These are phyloP conservation scores for Wickerhamiella bombiphila DNA, from an alignment of 805 yeast species.

Conservation along the genomic window DNA sequence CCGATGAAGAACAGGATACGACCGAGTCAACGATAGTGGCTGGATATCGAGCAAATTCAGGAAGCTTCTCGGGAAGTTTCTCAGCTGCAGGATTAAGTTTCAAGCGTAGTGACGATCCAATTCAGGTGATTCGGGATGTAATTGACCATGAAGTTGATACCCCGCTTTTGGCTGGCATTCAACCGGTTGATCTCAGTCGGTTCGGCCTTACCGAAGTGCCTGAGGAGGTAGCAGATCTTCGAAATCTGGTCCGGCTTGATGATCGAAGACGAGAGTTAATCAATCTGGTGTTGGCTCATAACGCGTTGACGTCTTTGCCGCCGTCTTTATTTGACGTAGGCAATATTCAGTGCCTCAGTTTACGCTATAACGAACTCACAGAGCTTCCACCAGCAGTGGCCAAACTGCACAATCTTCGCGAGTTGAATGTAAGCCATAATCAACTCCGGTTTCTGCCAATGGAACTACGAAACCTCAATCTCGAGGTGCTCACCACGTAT, in stretches of 20 bases:
- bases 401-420: constrained; percentile 20
- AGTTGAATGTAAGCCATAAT: constrained; percentile 26
- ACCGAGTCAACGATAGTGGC: constrained; percentile 5
- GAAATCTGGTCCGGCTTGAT: constrained; percentile 16
- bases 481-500: constrained; percentile 21
- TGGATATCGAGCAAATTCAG: neutral
- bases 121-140: neutral
- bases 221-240: constrained; percentile 23
- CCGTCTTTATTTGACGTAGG: constrained; percentile 21
- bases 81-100: neutral
- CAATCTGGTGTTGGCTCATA: constrained; percentile 21
- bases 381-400: constrained; percentile 24
- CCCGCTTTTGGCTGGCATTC: neutral
- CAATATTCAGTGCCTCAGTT: constrained; percentile 23
- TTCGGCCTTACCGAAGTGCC: constrained; percentile 23
- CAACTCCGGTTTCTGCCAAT: constrained; percentile 23
- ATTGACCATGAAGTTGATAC: neutral
- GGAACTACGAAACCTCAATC: constrained; percentile 21
- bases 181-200: constrained; percentile 12
- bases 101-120: neutral
- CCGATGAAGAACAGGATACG: constrained; percentile 1
- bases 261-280: constrained; percentile 18
- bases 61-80: neutral
- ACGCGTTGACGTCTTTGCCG: constrained; percentile 20
- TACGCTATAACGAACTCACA: constrained; percentile 23